Conservation (phyloP, 352 stramenopile genomes). For the Phytophthora sp. region DNA sequence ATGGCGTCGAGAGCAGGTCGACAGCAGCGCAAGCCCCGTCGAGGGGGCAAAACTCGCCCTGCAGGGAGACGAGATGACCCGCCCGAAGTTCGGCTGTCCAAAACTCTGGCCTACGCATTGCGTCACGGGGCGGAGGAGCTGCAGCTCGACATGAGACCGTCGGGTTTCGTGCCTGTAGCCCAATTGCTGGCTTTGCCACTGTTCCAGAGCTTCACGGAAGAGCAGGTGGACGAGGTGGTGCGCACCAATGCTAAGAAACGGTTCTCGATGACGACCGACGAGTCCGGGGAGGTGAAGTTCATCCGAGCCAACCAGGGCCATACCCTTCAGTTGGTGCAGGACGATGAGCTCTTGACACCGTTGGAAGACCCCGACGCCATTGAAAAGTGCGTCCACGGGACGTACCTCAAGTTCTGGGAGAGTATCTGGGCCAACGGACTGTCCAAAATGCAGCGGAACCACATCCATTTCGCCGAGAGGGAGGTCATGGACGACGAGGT, state of each 20-base stretch:
- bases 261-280: constrained; percentile 71
- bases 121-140: constrained; percentile 78
- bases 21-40: constrained; percentile 10
- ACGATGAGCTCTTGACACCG: constrained; percentile 74
- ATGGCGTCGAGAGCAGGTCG: constrained; percentile 15
- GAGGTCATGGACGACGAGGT: constrained; percentile 60
- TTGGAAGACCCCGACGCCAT: constrained; percentile 56
- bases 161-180: constrained; percentile 64
- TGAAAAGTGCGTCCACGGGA: constrained; percentile 76
- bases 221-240: constrained; percentile 73
- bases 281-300: constrained; percentile 39
- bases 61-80: constrained; percentile 41
- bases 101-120: constrained; percentile 77
- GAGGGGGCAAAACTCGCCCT: constrained; percentile 25
- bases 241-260: constrained; percentile 76
- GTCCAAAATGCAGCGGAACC: constrained; percentile 83
- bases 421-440: constrained; percentile 66
- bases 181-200: constrained; percentile 60
- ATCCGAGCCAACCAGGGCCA: constrained; percentile 89
- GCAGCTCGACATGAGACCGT: constrained; percentile 68
- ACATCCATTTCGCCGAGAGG: constrained; percentile 83
- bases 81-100: constrained; percentile 74
- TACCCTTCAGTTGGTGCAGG: constrained; percentile 64
- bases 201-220: constrained; percentile 56
- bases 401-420: constrained; percentile 72